Conservation (phyloP, 352 stramenopile species). For the Globisporangium spiculum region DNA sequence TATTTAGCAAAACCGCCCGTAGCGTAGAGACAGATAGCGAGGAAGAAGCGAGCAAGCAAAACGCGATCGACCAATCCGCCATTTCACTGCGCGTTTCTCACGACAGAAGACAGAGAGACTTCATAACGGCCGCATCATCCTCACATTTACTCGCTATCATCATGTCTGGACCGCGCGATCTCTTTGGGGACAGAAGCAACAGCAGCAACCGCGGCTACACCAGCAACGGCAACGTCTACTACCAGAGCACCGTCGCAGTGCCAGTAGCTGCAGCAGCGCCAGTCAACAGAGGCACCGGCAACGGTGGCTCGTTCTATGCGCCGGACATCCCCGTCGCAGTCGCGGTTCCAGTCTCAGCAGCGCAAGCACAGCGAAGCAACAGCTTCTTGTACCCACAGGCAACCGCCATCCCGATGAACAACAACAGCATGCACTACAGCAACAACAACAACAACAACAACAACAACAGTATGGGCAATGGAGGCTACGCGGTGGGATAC, state of each 20-base stretch:
- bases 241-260: conserved; percentile 10
- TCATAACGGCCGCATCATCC: background rate
- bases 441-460: background rate
- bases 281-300: background rate
- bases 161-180: conserved; percentile 11
- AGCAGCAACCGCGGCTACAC: conserved; percentile 9
- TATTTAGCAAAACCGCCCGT: no score
- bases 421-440: background rate
- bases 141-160: background rate
- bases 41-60: background rate
- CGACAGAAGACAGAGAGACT: background rate
- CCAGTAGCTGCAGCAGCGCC: background rate
- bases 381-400: background rate
- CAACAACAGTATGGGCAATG: background rate
- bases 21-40: background rate
- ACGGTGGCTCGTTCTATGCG: background rate
- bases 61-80: background rate
- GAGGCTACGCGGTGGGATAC: conserved; percentile 3
- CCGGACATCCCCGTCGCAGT: background rate
- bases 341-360: conserved; percentile 1
- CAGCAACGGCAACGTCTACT: conserved; percentile 16
- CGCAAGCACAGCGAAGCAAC: background rate
- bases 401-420: background rate
- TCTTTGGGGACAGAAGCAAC: background rate
- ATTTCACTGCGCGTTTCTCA: conserved; percentile 9